These are phyloP conservation scores for Chloropicon primus DNA, from an alignment of 139 green algal genomes.

Conservation along the genomic window DNA sequence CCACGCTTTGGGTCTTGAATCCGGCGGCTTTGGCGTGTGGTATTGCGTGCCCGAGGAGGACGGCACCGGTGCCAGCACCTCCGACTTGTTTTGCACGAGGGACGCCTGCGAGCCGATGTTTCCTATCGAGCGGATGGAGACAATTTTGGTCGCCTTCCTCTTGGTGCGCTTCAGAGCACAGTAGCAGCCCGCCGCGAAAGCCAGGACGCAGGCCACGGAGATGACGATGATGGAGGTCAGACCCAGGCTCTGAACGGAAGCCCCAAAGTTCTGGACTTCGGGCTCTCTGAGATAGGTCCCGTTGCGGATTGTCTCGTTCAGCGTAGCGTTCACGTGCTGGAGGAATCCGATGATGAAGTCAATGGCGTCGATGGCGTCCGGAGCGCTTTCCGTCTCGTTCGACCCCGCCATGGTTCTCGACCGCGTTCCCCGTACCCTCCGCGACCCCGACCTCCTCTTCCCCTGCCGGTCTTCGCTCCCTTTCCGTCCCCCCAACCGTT, in stretches of 20 bases:
- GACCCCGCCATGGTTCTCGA: not conserved
- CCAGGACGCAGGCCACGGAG: not conserved
- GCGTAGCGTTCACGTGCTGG: not conserved
- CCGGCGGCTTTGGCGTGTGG: not conserved
- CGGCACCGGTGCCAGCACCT: no score
- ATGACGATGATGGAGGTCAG: not conserved
- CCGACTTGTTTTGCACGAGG: not conserved
- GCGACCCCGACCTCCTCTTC: no score
- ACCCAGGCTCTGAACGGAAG: not conserved
- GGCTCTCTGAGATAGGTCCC: no score
- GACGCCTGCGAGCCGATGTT: not conserved
- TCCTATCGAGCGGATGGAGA: not conserved
- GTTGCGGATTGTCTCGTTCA: not conserved
- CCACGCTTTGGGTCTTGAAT: not conserved
- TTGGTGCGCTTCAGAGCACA: not conserved
- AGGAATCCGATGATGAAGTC: not conserved
- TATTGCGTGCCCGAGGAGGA: not conserved
- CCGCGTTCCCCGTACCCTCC: no score
- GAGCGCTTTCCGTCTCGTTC: not conserved
- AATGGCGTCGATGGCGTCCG: not conserved
- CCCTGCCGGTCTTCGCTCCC: no score
- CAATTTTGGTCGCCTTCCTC: not conserved
- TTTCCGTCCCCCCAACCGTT: no score
- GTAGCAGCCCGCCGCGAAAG: not conserved
- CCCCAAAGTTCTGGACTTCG: not conserved